These are phyloP conservation scores for Dryas alaskensis DNA, from an alignment of 306 rosid species.

Conservation along the genomic window DNA sequence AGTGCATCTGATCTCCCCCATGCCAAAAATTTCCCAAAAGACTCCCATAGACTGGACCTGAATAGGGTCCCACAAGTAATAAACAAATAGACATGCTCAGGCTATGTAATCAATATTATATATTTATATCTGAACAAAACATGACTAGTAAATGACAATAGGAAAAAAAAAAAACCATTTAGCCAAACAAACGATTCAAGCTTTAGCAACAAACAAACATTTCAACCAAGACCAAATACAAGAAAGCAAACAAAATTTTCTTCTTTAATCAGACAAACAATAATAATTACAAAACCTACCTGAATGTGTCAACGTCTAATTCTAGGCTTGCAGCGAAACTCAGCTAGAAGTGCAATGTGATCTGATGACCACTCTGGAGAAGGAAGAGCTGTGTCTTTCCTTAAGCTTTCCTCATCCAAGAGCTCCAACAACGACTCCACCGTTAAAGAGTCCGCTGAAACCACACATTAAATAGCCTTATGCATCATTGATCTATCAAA, in stretches of 20 bases:
- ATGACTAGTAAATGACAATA: neutral
- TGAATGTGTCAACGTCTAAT: constrained; percentile 66
- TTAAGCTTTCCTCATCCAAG: constrained; percentile 91
- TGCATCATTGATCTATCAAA: neutral
- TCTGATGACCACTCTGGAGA: constrained; percentile 99
- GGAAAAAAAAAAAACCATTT: neutral
- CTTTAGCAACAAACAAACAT: neutral
- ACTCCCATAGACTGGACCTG: neutral
- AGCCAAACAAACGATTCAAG: neutral
- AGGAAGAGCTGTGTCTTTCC: constrained; percentile 98
- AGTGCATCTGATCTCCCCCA: neutral
- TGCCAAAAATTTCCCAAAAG: constrained; percentile 2
- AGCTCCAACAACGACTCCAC: constrained; percentile 94
- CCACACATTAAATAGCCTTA: constrained; percentile 15
- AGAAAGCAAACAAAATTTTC: neutral
- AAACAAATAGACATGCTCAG: neutral
- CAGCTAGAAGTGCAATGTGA: constrained; percentile 94
- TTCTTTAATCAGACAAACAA: neutral
- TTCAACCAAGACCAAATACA: neutral
- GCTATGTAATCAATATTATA: neutral
- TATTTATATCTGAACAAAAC: neutral
- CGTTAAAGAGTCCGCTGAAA: constrained; percentile 88
- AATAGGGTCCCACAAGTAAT: neutral
- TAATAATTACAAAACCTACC: constrained; percentile 25
- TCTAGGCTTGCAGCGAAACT: constrained; percentile 86